phyloP scores from a whole-genome alignment of 1,284 basidiomycete species.

The Trichosporon faecale region DNA sequence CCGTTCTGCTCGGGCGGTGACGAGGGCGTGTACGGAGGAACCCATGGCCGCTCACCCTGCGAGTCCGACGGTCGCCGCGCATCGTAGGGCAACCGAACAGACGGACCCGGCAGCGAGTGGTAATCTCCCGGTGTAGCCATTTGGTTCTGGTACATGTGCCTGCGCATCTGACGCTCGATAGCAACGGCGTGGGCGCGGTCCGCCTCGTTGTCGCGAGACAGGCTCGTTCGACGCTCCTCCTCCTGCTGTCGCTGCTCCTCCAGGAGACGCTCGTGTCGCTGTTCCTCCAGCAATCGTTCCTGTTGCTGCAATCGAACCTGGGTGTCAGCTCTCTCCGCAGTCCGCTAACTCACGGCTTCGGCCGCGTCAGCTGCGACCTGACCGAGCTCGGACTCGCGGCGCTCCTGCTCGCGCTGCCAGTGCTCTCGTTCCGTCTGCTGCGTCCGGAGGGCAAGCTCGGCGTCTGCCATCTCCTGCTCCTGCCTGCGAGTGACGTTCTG shows the following conservation, averaged over 20 bases:
- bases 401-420: slow-evolving; percentile 23
- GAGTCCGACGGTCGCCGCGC: not conserved
- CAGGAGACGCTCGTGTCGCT: slow-evolving; percentile 14
- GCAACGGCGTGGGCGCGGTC: not conserved
- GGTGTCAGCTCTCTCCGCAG: slow-evolving; percentile 34
- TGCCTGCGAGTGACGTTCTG: slow-evolving; percentile 24
- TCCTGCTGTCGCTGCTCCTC: slow-evolving; percentile 6
- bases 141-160: not conserved
- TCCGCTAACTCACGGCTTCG: not conserved
- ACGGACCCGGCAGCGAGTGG: not conserved
- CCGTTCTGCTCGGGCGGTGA: not conserved
- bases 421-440: slow-evolving; percentile 48
- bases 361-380: not conserved
- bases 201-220: not conserved
- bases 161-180: not conserved
- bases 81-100: not conserved
- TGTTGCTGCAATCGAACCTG: slow-evolving; percentile 40
- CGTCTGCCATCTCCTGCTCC: slow-evolving; percentile 30
- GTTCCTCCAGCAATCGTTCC: slow-evolving; percentile 31
- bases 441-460: slow-evolving; percentile 42
- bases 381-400: slow-evolving; percentile 1
- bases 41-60: not conserved
- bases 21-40: not conserved
- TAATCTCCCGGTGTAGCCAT: not conserved
- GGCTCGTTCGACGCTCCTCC: not conserved